phyloP scores from a whole-genome alignment of 78 protist genomes.

The Cyanophora paradoxa region DNA sequence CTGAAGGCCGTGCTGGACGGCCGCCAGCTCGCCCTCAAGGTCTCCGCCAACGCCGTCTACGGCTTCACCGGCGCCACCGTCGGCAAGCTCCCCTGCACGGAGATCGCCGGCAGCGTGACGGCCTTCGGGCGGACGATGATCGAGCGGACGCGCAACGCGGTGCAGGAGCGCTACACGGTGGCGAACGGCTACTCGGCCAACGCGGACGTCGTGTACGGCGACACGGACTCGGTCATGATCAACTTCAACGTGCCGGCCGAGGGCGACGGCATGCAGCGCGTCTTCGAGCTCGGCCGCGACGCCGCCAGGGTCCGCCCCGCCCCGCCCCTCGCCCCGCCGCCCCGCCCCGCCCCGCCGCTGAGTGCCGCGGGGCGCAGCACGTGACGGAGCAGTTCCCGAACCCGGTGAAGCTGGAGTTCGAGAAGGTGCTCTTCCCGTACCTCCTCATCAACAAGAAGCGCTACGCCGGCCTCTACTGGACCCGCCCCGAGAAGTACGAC shows the following conservation, averaged over 20 bases:
- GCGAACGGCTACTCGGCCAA: slow-evolving; percentile 79
- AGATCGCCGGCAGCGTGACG: slow-evolving; percentile 90
- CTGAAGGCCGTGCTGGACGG: slow-evolving; percentile 90
- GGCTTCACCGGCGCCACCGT: slow-evolving; percentile 97
- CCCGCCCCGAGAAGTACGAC: slow-evolving; percentile 73
- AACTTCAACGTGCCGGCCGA: slow-evolving; percentile 61
- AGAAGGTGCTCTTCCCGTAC: slow-evolving; percentile 96
- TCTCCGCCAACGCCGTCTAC: slow-evolving; percentile 99
- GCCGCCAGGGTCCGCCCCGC: slow-evolving; percentile 1
- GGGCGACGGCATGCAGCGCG: background rate
- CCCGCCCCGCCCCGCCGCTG: background rate
- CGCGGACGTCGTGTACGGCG: slow-evolving; percentile 94
- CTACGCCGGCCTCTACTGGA: slow-evolving; percentile 98
- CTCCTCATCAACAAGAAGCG: slow-evolving; percentile 95
- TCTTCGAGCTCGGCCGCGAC: too few relatives aligned
- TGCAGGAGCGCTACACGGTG: slow-evolving; percentile 68
- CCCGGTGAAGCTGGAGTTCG: slow-evolving; percentile 97
- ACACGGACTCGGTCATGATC: slow-evolving; percentile 99
- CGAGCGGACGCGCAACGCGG: slow-evolving; percentile 73
- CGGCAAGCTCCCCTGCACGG: slow-evolving; percentile 96
- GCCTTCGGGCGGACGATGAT: slow-evolving; percentile 98
- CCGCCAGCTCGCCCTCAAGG: slow-evolving; percentile 97
- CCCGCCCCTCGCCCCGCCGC: background rate
- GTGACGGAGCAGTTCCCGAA: slow-evolving; percentile 54
- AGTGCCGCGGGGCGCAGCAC: background rate